Evolutionary conservation across 495 filamentous ascomycete species (phyloP).

Genomic region (Penicillium maclennaniae): DNA sequence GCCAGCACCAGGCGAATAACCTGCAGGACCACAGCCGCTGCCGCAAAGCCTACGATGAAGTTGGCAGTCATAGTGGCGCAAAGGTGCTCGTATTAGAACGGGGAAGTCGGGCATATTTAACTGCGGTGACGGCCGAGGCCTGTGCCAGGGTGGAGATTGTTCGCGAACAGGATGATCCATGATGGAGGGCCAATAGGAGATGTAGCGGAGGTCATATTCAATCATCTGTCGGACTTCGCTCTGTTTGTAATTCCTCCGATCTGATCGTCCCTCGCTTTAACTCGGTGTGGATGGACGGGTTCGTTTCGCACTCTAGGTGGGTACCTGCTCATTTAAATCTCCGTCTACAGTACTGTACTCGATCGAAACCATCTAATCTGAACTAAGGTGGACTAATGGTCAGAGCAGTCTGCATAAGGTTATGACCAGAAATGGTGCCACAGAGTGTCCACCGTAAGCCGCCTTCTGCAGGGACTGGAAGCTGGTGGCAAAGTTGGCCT

Average conservation of each 20-base stretch:
- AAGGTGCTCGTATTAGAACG: background rate
- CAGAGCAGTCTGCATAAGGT: too few species aligned
- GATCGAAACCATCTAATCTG: background rate
- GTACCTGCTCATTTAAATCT: background rate
- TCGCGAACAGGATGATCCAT: constrained; percentile 6
- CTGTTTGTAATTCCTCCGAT: constrained; percentile 11
- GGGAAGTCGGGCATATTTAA: background rate
- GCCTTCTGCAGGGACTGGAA: too few species aligned
- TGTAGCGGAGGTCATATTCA: constrained; percentile 8
- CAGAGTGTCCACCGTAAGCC: too few species aligned
- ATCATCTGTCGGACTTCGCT: constrained; percentile 12
- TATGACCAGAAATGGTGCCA: too few species aligned
- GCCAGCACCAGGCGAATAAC: constrained; percentile 21
- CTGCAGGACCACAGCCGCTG: constrained; percentile 25
- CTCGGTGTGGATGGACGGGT: background rate
- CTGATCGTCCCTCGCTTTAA: background rate
- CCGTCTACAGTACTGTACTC: too few species aligned
- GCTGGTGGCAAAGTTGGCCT: too few species aligned
- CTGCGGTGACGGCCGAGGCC: background rate
- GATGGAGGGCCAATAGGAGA: constrained; percentile 11
- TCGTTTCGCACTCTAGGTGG: background rate
- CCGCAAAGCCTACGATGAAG: constrained; percentile 25
- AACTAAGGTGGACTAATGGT: too few species aligned
- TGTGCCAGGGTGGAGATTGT: background rate
- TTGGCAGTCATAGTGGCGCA: constrained; percentile 13